These are phyloP conservation scores for Eutrema salsugineum DNA, from an alignment of 441 rosid species.

Conservation along the genomic window DNA sequence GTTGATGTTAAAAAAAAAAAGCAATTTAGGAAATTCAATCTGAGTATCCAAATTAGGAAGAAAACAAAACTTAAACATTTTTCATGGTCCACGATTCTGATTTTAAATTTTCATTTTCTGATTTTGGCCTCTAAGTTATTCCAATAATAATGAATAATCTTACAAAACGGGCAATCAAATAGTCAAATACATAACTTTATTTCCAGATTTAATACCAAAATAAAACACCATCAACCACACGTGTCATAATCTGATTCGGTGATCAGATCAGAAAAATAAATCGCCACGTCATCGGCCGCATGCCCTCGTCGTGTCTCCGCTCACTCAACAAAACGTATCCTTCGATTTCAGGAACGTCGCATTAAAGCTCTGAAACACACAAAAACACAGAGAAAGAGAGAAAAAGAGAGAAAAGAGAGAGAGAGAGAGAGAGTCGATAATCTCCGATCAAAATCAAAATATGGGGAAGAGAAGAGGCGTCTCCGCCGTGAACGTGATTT, in stretches of 20 bases:
- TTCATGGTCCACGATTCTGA: not conserved
- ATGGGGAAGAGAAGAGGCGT: slow-evolving; percentile 64
- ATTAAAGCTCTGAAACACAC: slow-evolving; percentile 18
- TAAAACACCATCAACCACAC: not conserved
- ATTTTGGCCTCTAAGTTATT: not conserved
- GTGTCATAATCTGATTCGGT: slow-evolving; percentile 17
- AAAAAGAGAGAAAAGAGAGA: not conserved
- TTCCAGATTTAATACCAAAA: too few relatives aligned
- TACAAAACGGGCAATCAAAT: not conserved
- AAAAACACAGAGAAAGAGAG: not conserved
- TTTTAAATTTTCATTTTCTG: too few relatives aligned
- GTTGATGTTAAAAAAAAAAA: too few relatives aligned
- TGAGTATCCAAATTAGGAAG: too few relatives aligned
- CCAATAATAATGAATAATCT: not conserved
- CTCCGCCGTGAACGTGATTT: slow-evolving; percentile 38
- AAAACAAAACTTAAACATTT: not conserved
- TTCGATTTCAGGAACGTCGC: slow-evolving; percentile 19
- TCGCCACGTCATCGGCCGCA: slow-evolving; percentile 36
- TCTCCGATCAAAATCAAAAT: not conserved
- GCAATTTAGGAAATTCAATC: too few relatives aligned
- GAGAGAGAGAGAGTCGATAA: not conserved
- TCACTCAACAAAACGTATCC: slow-evolving; percentile 27
- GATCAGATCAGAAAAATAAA: not conserved
- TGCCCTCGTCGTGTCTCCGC: slow-evolving; percentile 42
- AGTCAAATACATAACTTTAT: not conserved